These are phyloP conservation scores for Suillus hirtellus DNA, from an alignment of 768 basidiomycete species.

Conservation along the genomic window DNA sequence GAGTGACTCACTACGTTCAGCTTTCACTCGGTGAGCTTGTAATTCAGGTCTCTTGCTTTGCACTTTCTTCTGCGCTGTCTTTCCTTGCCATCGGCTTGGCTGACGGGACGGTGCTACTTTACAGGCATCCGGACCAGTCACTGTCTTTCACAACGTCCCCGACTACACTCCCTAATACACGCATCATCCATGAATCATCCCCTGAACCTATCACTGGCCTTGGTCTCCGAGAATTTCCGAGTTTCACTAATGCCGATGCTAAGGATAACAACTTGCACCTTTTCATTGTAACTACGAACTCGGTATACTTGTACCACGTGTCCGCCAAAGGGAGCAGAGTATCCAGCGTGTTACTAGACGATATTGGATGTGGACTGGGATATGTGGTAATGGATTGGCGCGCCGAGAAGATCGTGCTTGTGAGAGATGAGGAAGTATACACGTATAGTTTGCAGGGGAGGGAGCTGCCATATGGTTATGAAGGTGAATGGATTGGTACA, in stretches of 20 bases:
- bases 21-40: constrained; percentile 5
- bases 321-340: constrained; percentile 71
- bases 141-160: constrained; percentile 66
- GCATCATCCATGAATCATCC: constrained; percentile 78
- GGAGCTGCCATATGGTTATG: constrained; percentile 86
- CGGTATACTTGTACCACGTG: constrained; percentile 74
- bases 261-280: constrained; percentile 51
- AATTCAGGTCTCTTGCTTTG: constrained; percentile 70
- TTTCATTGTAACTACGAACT: constrained; percentile 86
- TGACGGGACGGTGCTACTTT: constrained; percentile 92
- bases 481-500: constrained; percentile 53
- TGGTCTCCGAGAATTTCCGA: constrained; percentile 63
- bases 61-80: constrained; percentile 72
- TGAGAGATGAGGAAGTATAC: constrained; percentile 90
- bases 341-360: constrained; percentile 72
- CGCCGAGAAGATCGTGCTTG: constrained; percentile 76
- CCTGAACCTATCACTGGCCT: constrained; percentile 91
- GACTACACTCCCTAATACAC: constrained; percentile 80
- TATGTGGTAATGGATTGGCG: constrained; percentile 83
- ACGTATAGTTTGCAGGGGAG: constrained; percentile 79
- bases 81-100: constrained; percentile 91
- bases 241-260: constrained; percentile 8
- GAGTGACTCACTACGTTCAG: constrained; percentile 16
- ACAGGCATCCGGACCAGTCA: constrained; percentile 89
- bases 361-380: constrained; percentile 80